Percentiles rank a stretch among this genome's conserved stretches.
Conservation (phyloP, 106 monocot genomes). For the Dendrobium huoshanense region DNA sequence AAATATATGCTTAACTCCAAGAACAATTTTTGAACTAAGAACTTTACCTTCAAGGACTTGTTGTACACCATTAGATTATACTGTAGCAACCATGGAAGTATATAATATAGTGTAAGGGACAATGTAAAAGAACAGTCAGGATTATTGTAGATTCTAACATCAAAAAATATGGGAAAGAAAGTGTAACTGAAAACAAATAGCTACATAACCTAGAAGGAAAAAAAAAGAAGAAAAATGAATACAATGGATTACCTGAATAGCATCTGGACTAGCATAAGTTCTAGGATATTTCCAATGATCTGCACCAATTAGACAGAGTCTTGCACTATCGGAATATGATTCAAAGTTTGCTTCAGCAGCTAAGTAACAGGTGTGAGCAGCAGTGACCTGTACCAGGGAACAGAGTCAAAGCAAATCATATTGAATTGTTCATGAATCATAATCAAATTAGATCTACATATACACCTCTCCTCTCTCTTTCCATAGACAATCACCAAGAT, state of each 20-base stretch:
- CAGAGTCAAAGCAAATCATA: not conserved
- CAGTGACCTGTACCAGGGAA: conserved; percentile 51
- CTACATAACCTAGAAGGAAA: not conserved
- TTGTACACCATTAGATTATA: too few species aligned
- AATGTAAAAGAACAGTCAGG: not conserved
- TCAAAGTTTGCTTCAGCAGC: conserved; percentile 90
- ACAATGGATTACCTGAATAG: conserved; percentile 63
- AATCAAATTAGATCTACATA: conserved; percentile 6
- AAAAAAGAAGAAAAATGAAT: not conserved
- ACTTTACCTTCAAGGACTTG: too few species aligned
- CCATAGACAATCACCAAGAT: conserved; percentile 95
- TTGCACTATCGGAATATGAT: conserved; percentile 61
- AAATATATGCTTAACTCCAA: too few species aligned
- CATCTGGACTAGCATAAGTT: conserved; percentile 74
- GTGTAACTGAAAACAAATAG: not conserved
- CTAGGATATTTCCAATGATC: conserved; percentile 89
- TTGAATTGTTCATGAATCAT: not conserved
- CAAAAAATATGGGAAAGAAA: not conserved
- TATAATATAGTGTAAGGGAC: too few species aligned
- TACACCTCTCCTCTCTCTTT: conserved; percentile 85
- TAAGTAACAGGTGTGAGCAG: conserved; percentile 90
- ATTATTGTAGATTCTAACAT: not conserved
- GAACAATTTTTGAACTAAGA: too few species aligned
- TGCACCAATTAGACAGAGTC: conserved; percentile 85
- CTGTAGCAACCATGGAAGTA: too few species aligned